Evolutionary conservation across 2,329 filamentous ascomycete species (phyloP).

Genomic region (Aspergillus versicolor): DNA sequence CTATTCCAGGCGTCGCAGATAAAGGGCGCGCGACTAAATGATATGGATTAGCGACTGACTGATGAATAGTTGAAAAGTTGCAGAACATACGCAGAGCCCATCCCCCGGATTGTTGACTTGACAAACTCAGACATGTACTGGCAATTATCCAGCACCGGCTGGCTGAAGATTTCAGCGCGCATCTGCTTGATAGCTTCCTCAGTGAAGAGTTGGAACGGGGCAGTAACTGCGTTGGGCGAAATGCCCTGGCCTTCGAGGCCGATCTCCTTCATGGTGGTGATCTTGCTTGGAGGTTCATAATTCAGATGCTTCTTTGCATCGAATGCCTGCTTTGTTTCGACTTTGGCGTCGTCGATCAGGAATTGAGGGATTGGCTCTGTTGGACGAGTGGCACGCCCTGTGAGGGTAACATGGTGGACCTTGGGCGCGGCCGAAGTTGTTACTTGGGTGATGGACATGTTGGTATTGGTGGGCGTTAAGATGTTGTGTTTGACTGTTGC

Average conservation of each 20-base stretch:
- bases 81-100: too few species aligned
- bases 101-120: constrained; percentile 26
- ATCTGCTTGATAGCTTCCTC: constrained; percentile 61
- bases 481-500: too few species aligned
- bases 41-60: not conserved
- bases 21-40: constrained; percentile 60
- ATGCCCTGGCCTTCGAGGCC: constrained; percentile 57
- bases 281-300: constrained; percentile 51
- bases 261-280: constrained; percentile 62
- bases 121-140: constrained; percentile 60
- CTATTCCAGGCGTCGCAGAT: constrained; percentile 62
- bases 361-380: too few species aligned
- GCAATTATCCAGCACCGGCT: constrained; percentile 57
- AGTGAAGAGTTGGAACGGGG: constrained; percentile 65
- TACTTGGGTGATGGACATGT: too few species aligned
- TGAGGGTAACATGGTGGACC: too few species aligned
- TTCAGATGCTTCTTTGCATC: constrained; percentile 50
- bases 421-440: too few species aligned
- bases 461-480: too few species aligned
- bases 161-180: constrained; percentile 60
- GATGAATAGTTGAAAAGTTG: too few species aligned
- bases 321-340: too few species aligned
- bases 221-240: constrained; percentile 63
- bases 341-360: too few species aligned
- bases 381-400: too few species aligned